Base-by-base conservation (phyloP, 2,329 filamentous ascomycete genomes). In the Xylariaceae sp. region DNA sequence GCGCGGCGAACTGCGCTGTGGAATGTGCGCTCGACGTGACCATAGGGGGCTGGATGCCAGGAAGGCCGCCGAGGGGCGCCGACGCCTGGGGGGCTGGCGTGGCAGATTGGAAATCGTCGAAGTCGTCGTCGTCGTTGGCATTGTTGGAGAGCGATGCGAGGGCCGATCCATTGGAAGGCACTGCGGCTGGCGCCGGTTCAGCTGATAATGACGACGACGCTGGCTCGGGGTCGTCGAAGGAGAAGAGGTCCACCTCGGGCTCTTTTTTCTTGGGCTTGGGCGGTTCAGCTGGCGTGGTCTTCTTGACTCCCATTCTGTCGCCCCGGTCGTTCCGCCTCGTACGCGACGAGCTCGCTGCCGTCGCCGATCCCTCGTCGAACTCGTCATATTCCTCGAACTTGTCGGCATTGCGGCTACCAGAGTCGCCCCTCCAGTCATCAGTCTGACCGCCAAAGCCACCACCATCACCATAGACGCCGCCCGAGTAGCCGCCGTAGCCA, bases 301-400 rank as follows among this genome's bases (percentile, higher is more conserved):
- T 84, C 66, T 85, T 86, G 34, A 68, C 64, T 6, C 66, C 59
- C 35, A 52, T 39, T 15, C 38, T 19, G 12, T 34, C 38, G 33
- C 65, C 51, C 40, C 69, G 64, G 55, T 75, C 74, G 45, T 66
- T 54, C 50, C 72, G 68, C 60, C 73, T 79, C 55, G 73, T 68
- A 52, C 71, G 71, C 26, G 71, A 68, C 18, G 78, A 66, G 44
- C 77, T 69, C 38, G 73, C 63, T n/a, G n/a, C 22, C 37, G 67
- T 67, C 37, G 75, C 73, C 26, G 73, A 67, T 31, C 76, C 88
- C 56, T 95, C 93, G 42, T 97, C 91, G 57, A 85, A 91, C 65
- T 98, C 93, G 60, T 98, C 90, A 58, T 98, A 98, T 65, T 96
- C 93, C 54, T 97, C 91, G 54, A 96, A 98, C 50, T 84, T 79